These are phyloP conservation scores for Coemansia reversa DNA, from an alignment of 192 early-diverging fungal genomes.

Conservation along the genomic window DNA sequence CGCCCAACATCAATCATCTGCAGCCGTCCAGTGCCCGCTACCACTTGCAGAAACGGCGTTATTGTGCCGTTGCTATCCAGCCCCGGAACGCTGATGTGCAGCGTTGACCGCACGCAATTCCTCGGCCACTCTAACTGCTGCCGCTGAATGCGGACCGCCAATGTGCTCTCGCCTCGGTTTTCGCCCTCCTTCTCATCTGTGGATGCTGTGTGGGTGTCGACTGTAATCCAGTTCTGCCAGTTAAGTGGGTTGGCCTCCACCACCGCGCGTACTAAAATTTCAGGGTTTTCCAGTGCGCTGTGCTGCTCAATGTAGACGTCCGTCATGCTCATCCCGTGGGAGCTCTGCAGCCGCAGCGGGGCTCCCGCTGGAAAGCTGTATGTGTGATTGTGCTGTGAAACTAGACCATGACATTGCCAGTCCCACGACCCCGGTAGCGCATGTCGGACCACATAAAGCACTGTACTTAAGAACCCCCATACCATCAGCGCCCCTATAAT, in stretches of 20 bases:
- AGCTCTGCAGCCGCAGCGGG: constrained; percentile 27
- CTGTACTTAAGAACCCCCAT: constrained; percentile 1
- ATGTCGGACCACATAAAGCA: constrained; percentile 11
- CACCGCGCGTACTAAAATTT: constrained; percentile 18
- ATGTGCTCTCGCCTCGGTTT: not conserved
- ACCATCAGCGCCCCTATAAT: constrained; percentile 11
- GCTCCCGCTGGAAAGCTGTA: constrained; percentile 1
- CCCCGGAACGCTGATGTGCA: constrained; percentile 15
- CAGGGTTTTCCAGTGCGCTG: not conserved
- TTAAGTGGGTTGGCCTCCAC: constrained; percentile 21
- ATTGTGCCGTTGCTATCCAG: not conserved
- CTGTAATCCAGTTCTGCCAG: constrained; percentile 11
- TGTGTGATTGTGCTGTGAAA: constrained; percentile 8
- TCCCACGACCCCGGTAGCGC: constrained; percentile 11
- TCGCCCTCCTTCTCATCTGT: not conserved
- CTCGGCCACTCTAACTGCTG: constrained; percentile 32
- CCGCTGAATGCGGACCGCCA: constrained; percentile 10
- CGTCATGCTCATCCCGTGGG: constrained; percentile 23
- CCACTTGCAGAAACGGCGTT: constrained; percentile 6
- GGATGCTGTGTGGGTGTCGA: not conserved
- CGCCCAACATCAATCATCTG: constrained; percentile 11
- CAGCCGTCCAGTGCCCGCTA: constrained; percentile 15
- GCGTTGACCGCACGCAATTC: constrained; percentile 29
- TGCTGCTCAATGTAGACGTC: constrained; percentile 14
- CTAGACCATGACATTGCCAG: constrained; percentile 22